phyloP scores from a whole-genome alignment of 225 moss, liverwort and hornwort genomes.

The Straminergon stramineum region DNA sequence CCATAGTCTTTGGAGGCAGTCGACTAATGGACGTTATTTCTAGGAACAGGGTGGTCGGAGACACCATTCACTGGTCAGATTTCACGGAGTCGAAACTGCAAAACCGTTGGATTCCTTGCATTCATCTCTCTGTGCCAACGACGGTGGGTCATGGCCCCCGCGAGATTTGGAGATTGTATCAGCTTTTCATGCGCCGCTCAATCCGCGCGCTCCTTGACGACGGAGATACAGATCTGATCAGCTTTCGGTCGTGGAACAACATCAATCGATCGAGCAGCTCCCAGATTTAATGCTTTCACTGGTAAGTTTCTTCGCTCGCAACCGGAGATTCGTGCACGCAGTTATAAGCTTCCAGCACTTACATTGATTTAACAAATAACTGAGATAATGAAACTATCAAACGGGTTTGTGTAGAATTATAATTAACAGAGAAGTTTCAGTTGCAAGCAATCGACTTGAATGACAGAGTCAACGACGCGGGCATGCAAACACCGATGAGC shows the following conservation, averaged over 20 bases:
- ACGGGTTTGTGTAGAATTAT: background rate
- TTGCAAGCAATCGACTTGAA: background rate
- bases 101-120: background rate
- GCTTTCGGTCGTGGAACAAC: background rate
- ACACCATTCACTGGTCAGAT: background rate
- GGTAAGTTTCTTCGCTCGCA: background rate
- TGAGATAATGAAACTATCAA: background rate
- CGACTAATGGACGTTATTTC: background rate
- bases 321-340: background rate
- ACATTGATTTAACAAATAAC: background rate
- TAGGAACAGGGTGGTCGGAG: background rate
- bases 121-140: background rate
- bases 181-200: background rate
- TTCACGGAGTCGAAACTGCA: background rate
- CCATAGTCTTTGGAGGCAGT: background rate
- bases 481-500: conserved; percentile 1
- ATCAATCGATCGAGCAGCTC: background rate
- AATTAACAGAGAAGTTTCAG: background rate
- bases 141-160: background rate
- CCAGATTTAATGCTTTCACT: background rate
- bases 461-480: background rate
- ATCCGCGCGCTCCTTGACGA: background rate
- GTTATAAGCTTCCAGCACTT: background rate
- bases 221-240: background rate
- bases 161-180: background rate